These are phyloP conservation scores for Heterobasidion occidentale DNA, from an alignment of 1,284 basidiomycete species.

Conservation along the genomic window DNA sequence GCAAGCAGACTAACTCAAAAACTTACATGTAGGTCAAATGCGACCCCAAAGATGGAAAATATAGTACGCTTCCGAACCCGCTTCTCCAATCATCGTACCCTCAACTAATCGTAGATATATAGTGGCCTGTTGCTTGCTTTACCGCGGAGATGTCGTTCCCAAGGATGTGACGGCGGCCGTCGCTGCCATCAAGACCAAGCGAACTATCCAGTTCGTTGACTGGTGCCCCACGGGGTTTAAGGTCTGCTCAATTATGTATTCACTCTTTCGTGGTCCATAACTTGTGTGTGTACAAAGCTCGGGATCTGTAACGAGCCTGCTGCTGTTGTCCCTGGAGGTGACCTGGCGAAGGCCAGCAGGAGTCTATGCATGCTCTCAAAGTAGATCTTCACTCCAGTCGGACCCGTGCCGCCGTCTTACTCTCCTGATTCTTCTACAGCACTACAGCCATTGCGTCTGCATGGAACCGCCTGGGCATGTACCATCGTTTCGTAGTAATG, in stretches of 20 bases:
- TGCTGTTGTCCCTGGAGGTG: conserved; percentile 86
- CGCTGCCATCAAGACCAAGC: conserved; percentile 93
- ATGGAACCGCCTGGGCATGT: conserved; percentile 82
- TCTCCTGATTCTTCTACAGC: conserved; percentile 29
- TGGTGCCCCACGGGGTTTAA: conserved; percentile 99
- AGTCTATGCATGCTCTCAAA: conserved; percentile 97
- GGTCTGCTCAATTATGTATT: conserved; percentile 40
- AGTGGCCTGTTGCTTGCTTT: conserved; percentile 87
- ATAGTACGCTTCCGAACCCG: conserved; percentile 47
- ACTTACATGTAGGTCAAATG: conserved; percentile 62
- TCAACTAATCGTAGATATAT: neutral
- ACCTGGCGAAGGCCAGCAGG: conserved; percentile 90
- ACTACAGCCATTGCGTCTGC: conserved; percentile 93
- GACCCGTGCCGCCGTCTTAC: neutral
- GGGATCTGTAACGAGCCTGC: conserved; percentile 97
- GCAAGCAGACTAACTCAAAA: no score
- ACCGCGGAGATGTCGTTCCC: conserved; percentile 95
- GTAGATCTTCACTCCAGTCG: conserved; percentile 23
- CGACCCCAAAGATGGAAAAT: conserved; percentile 94
- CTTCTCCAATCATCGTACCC: neutral
- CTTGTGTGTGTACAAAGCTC: conserved; percentile 35
- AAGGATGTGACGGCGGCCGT: conserved; percentile 96
- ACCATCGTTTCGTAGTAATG: neutral
- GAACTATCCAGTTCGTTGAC: conserved; percentile 95
- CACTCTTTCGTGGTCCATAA: conserved; percentile 3